A percentile compares a stretch with the other conserved stretches of the same genome.
These are phyloP conservation scores for Craterostigma plantagineum DNA, from an alignment of 257 asterid genomes.

Conservation along the genomic window DNA sequence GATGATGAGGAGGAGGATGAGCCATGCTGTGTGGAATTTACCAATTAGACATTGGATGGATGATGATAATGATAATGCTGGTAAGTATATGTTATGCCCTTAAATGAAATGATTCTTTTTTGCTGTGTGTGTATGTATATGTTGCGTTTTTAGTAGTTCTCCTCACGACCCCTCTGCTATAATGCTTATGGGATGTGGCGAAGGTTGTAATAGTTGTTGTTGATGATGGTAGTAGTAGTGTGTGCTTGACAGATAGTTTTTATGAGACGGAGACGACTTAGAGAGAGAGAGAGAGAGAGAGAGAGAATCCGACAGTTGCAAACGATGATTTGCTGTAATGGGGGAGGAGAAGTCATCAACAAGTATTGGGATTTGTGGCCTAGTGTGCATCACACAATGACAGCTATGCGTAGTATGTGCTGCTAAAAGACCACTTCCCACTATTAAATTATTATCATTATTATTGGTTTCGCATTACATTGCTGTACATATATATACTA, in stretches of 20 bases:
- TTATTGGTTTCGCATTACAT: too few species aligned
- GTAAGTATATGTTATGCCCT: too few species aligned
- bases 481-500: too few species aligned
- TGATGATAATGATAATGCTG: too few species aligned
- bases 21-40: background rate
- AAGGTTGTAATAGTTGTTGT: background rate
- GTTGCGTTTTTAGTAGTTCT: too few species aligned
- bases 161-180: too few species aligned
- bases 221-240: background rate
- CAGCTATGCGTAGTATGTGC: slow-evolving; percentile 62
- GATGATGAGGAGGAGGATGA: background rate
- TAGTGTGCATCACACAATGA: slow-evolving; percentile 46
- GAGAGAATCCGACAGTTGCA: slow-evolving; percentile 60
- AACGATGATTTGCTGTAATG: slow-evolving; percentile 58
- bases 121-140: too few species aligned
- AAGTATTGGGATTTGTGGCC: slow-evolving; percentile 22
- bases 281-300: slow-evolving; percentile 12
- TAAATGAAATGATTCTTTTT: too few species aligned
- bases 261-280: slow-evolving; percentile 3
- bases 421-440: slow-evolving; percentile 67
- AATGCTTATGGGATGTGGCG: too few species aligned
- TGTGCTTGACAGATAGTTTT: background rate
- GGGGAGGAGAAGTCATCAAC: slow-evolving; percentile 10
- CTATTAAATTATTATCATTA: slow-evolving; percentile 11
- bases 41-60: background rate